phyloP scores from a whole-genome alignment of 768 basidiomycete species.

The Ramaria rubella region DNA sequence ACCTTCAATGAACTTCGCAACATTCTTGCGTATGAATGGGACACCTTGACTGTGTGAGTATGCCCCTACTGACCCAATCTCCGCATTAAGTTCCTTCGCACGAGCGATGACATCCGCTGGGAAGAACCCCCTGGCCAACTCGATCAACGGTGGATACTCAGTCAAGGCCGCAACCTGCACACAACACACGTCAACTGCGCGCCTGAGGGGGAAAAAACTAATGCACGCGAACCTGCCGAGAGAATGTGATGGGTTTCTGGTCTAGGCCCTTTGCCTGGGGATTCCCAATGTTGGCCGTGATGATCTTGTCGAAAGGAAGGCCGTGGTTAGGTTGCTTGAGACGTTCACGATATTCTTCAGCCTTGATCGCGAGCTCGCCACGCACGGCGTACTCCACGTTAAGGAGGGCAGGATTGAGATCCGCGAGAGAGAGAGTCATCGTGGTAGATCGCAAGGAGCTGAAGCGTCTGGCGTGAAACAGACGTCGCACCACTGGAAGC shows the following conservation, averaged over 20 bases:
- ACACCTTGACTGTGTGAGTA: slow-evolving; percentile 96
- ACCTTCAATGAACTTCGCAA: slow-evolving; percentile 89
- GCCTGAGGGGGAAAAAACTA: background rate
- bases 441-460: background rate
- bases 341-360: slow-evolving; percentile 70
- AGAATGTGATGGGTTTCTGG: slow-evolving; percentile 88
- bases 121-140: slow-evolving; percentile 57
- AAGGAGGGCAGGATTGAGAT: slow-evolving; percentile 77
- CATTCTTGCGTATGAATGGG: slow-evolving; percentile 76
- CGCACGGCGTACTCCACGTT: slow-evolving; percentile 96
- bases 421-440: slow-evolving; percentile 48
- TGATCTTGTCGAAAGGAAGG: slow-evolving; percentile 83
- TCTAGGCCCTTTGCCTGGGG: slow-evolving; percentile 94
- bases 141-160: slow-evolving; percentile 83
- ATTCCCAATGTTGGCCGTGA: slow-evolving; percentile 96
- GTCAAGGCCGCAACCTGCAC: slow-evolving; percentile 78
- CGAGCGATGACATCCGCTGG: slow-evolving; percentile 80
- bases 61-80: slow-evolving; percentile 90
- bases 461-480: background rate
- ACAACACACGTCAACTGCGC: background rate
- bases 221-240: slow-evolving; percentile 65
- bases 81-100: slow-evolving; percentile 69
- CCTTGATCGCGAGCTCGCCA: slow-evolving; percentile 93
- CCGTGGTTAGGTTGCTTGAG: slow-evolving; percentile 52
- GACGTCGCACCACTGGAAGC: background rate